Conservation (phyloP, 2,329 filamentous ascomycete genomes). For the Trichophyton rubrum region DNA sequence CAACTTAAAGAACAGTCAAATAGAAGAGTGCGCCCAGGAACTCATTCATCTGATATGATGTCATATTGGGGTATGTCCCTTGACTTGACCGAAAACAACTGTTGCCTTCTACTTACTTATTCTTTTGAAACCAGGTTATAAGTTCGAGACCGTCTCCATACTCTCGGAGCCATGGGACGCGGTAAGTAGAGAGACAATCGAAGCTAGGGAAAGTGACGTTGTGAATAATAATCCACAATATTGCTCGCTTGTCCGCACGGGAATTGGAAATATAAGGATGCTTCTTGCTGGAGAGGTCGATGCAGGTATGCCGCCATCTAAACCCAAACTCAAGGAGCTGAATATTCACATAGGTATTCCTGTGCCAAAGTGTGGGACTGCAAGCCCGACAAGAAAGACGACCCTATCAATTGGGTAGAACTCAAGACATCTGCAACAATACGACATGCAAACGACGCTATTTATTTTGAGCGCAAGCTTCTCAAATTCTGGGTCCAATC, state of each 20-base stretch:
- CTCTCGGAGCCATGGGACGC: constrained; percentile 63
- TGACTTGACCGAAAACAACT: background rate
- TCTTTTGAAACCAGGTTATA: constrained; percentile 56
- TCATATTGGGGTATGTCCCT: constrained; percentile 67
- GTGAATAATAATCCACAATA: constrained; percentile 92
- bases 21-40: constrained; percentile 39
- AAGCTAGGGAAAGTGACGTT: constrained; percentile 53
- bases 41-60: constrained; percentile 66
- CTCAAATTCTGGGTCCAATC: constrained; percentile 96
- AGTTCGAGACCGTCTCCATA: constrained; percentile 80
- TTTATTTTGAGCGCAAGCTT: constrained; percentile 77
- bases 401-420: constrained; percentile 83
- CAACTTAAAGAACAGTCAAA: constrained; percentile 47
- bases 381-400: constrained; percentile 53
- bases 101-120: constrained; percentile 6
- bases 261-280: constrained; percentile 61
- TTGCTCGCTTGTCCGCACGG: constrained; percentile 84
- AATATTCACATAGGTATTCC: background rate
- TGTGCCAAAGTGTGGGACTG: constrained; percentile 60
- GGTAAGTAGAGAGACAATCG: constrained; percentile 63
- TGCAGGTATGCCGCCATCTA: constrained; percentile 45
- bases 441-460: constrained; percentile 51
- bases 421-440: constrained; percentile 80
- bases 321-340: background rate
- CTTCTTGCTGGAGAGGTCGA: constrained; percentile 91